A percentile compares a stretch with the other conserved stretches of the same genome.
These are phyloP conservation scores for Conoideocrella luteorostrata DNA, from an alignment of 2,329 filamentous ascomycete genomes.

Conservation along the genomic window DNA sequence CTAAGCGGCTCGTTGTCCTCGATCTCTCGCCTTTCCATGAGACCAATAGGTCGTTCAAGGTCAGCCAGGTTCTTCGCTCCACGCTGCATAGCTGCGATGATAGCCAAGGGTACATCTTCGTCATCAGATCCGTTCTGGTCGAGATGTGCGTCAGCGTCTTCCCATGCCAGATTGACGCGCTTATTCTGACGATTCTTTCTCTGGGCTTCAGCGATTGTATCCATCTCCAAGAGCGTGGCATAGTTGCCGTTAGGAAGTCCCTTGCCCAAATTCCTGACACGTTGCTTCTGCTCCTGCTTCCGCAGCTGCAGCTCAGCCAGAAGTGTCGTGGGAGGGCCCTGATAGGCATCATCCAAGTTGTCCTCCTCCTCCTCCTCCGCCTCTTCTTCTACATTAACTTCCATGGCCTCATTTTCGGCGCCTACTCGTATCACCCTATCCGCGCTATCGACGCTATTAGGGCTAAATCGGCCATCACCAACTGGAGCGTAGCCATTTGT, in stretches of 20 bases:
- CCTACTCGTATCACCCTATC: conserved; percentile 10
- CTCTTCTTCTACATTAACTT: conserved; percentile 27
- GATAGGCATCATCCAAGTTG: conserved; percentile 45
- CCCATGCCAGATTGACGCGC: conserved; percentile 86
- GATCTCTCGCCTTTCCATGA: conserved; percentile 74
- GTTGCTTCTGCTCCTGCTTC: conserved; percentile 79
- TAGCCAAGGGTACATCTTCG: conserved; percentile 80
- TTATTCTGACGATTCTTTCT: conserved; percentile 66
- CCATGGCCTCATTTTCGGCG: conserved; percentile 21
- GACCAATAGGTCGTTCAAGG: conserved; percentile 59
- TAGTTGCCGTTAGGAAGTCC: conserved; percentile 72
- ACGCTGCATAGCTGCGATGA: conserved; percentile 62
- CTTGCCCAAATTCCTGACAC: conserved; percentile 58
- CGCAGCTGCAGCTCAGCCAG: conserved; percentile 87
- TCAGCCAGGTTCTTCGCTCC: conserved; percentile 45
- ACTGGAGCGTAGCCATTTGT: conserved; percentile 15
- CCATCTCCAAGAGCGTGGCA: conserved; percentile 81
- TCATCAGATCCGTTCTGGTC: conserved; percentile 51
- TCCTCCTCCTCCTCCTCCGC: conserved; percentile 39
- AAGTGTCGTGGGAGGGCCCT: conserved; percentile 78
- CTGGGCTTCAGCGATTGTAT: conserved; percentile 82
- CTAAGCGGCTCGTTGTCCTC: conserved; percentile 92
- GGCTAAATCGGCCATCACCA: background rate
- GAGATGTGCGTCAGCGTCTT: conserved; percentile 52
- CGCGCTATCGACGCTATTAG: conserved; percentile 6